Percentiles rank a stretch among this genome's conserved stretches.
Evolutionary conservation across 2,329 filamentous ascomycete genomes (phyloP).

Genomic region (Venturia nashicola): DNA sequence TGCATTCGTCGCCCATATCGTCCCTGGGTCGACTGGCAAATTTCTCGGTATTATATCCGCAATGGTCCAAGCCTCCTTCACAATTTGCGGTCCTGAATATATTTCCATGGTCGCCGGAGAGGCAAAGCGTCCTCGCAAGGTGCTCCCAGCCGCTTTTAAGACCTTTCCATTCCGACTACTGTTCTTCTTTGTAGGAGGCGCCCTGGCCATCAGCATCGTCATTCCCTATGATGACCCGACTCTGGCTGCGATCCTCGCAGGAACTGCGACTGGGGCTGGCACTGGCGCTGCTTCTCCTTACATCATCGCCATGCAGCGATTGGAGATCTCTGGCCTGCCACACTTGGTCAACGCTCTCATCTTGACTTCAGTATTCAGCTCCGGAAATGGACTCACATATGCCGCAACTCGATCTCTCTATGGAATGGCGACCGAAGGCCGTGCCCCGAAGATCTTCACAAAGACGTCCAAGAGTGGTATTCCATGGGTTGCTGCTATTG

Average conservation of each 20-base stretch:
- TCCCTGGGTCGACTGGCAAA: slow-evolving; percentile 17
- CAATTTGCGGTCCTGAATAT: slow-evolving; percentile 35
- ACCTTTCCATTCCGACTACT: slow-evolving; percentile 34
- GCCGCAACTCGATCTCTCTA: slow-evolving; percentile 12
- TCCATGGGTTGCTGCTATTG: slow-evolving; percentile 44
- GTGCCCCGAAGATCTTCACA: slow-evolving; percentile 37
- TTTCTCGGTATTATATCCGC: slow-evolving; percentile 25
- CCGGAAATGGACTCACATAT: slow-evolving; percentile 20
- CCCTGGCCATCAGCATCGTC: slow-evolving; percentile 32
- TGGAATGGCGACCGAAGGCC: slow-evolving; percentile 33
- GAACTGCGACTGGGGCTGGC: slow-evolving; percentile 24
- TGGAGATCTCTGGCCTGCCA: slow-evolving; percentile 41
- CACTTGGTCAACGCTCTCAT: slow-evolving; percentile 46
- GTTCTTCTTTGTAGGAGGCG: slow-evolving; percentile 34
- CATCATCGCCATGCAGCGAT: slow-evolving; percentile 48
- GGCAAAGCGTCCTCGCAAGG: slow-evolving; percentile 30
- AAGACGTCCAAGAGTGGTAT: slow-evolving; percentile 44
- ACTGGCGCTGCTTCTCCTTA: slow-evolving; percentile 49
- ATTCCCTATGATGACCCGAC: slow-evolving; percentile 19
- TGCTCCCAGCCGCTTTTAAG: slow-evolving; percentile 36
- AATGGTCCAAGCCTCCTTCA: slow-evolving; percentile 30
- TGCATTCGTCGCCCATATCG: slow-evolving; percentile 19
- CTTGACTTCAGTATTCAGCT: slow-evolving; percentile 43
- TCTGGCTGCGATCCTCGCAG: slow-evolving; percentile 17
- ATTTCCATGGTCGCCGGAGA: slow-evolving; percentile 36